Evolutionary conservation across 192 early-diverging fungal genomes (phyloP).

Genomic region (Glomus cerebriforme): DNA sequence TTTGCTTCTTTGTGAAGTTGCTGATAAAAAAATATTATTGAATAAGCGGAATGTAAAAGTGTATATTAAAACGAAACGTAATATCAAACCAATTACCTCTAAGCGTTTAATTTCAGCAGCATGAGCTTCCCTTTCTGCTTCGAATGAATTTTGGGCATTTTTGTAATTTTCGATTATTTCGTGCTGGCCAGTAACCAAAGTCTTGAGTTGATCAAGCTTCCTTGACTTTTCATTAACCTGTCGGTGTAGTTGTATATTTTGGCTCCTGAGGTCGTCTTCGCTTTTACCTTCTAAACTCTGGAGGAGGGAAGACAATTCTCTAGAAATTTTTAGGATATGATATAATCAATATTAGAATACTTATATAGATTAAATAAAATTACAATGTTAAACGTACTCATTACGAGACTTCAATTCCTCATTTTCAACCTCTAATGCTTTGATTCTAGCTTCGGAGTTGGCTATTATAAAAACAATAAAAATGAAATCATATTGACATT

Average conservation of each 20-base stretch:
- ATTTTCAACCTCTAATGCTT: constrained; percentile 49
- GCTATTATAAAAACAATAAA: constrained; percentile 27
- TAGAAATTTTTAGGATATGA: constrained; percentile 6
- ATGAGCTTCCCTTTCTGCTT: constrained; percentile 14
- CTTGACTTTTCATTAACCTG: constrained; percentile 42
- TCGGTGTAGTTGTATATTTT: constrained; percentile 30
- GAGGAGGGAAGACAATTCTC: constrained; percentile 33
- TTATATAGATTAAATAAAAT: constrained; percentile 17
- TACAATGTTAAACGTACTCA: constrained; percentile 32
- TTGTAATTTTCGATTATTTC: constrained; percentile 45
- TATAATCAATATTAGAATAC: constrained; percentile 33
- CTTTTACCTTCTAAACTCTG: constrained; percentile 39
- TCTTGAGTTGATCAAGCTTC: constrained; percentile 39
- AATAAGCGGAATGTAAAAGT: constrained; percentile 33
- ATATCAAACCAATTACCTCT: neutral
- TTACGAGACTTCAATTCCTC: constrained; percentile 37
- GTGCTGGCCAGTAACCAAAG: constrained; percentile 40
- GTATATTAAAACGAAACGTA: neutral
- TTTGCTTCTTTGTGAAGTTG: constrained; percentile 74
- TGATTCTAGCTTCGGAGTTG: constrained; percentile 18
- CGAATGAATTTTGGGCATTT: constrained; percentile 26
- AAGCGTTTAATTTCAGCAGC: neutral
- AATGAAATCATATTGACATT: neutral
- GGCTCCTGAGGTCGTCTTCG: constrained; percentile 44
- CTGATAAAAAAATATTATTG: constrained; percentile 45